A percentile compares a stretch with the other conserved stretches of the same genome.
Conservation (phyloP, 148 eudicot genomes). For the Chenopodium suecicum region DNA sequence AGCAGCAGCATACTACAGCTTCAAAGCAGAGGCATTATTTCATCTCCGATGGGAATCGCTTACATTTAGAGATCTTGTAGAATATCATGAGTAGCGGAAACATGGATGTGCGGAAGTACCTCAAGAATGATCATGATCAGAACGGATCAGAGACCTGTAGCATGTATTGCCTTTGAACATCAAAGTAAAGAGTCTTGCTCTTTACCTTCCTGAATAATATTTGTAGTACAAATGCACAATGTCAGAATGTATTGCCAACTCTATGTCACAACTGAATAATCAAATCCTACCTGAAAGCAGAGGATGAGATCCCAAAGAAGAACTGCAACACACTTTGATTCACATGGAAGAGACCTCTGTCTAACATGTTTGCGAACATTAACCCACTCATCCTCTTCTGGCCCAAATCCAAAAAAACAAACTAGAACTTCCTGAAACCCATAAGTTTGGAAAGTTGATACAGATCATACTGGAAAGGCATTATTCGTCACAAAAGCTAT, state of each 20-base stretch:
- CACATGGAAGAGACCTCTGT: constrained; percentile 95
- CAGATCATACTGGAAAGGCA: too few species aligned
- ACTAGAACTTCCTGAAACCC: constrained; percentile 82
- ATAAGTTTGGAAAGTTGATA: background rate
- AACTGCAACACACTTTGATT: constrained; percentile 82
- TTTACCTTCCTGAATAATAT: constrained; percentile 76
- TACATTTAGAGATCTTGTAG: background rate
- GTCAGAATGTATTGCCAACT: constrained; percentile 8
- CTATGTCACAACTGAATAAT: background rate
- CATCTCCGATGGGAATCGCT: background rate
- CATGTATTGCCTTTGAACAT: constrained; percentile 59
- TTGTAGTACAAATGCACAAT: constrained; percentile 7
- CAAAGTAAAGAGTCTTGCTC: constrained; percentile 98
- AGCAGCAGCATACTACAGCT: background rate
- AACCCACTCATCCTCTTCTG: constrained; percentile 97
- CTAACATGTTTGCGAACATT: constrained; percentile 80
- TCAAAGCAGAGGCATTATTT: background rate
- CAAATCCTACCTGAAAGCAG: constrained; percentile 78
- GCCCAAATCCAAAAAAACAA: constrained; percentile 90
- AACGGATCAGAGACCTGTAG: constrained; percentile 92
- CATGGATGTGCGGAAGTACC: constrained; percentile 38
- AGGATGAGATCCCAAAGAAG: constrained; percentile 86
- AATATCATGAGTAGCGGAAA: constrained; percentile 1
- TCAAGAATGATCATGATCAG: constrained; percentile 94
- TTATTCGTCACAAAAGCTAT: too few species aligned